These are phyloP conservation scores for Trichoderma virens DNA, from an alignment of 495 filamentous ascomycete species.

Conservation along the genomic window DNA sequence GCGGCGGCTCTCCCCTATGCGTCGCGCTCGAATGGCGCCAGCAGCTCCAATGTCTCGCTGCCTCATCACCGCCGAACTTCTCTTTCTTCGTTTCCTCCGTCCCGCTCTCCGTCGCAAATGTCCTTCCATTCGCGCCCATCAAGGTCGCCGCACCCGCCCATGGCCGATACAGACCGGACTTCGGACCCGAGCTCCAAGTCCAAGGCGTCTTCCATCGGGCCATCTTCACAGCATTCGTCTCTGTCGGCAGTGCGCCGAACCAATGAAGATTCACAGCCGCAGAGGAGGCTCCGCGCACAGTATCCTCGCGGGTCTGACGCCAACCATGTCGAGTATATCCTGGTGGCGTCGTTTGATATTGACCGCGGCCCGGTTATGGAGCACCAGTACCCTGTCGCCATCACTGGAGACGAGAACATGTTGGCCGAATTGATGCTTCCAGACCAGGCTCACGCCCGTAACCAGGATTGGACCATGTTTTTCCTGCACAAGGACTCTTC, in stretches of 20 bases:
- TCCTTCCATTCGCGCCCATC: conserved; percentile 39
- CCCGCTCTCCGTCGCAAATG: conserved; percentile 45
- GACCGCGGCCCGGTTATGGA: conserved; percentile 97
- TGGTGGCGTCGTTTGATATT: conserved; percentile 98
- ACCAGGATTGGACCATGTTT: conserved; percentile 98
- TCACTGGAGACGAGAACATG: conserved; percentile 97
- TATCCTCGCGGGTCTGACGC: conserved; percentile 73
- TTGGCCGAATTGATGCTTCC: conserved; percentile 97
- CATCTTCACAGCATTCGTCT: conserved; percentile 48
- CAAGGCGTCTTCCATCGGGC: conserved; percentile 43
- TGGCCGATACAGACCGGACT: conserved; percentile 38
- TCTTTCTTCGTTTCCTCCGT: conserved; percentile 52
- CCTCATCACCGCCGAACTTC: conserved; percentile 37
- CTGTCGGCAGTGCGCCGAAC: conserved; percentile 38
- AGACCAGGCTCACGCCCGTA: conserved; percentile 90
- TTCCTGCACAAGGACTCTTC: conserved; percentile 93
- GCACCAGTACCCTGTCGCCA: conserved; percentile 88
- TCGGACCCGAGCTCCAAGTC: conserved; percentile 49
- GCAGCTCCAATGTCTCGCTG: conserved; percentile 14
- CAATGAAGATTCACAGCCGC: conserved; percentile 34
- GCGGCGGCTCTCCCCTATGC: conserved; percentile 13
- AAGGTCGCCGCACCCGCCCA: conserved; percentile 46
- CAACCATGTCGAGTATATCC: conserved; percentile 96
- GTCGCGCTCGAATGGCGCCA: conserved; percentile 12
- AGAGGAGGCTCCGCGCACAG: conserved; percentile 63